Conservation (phyloP, 2,329 filamentous ascomycete genomes). For the Mariannaea elegans region DNA sequence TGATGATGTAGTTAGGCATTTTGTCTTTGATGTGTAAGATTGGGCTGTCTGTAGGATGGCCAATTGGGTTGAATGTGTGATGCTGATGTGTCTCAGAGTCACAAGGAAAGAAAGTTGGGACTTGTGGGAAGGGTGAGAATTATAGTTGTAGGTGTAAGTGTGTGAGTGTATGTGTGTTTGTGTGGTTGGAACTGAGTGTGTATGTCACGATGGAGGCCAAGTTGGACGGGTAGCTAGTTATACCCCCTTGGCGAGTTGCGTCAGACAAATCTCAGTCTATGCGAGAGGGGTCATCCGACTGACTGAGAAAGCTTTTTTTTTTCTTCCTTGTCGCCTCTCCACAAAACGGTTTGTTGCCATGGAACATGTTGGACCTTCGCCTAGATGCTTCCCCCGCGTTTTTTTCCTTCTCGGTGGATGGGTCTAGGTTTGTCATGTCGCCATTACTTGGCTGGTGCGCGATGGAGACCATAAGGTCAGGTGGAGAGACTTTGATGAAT, state of each 20-base stretch:
- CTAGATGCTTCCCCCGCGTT: conserved; percentile 35
- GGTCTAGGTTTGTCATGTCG: conserved; percentile 29
- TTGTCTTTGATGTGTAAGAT: conserved; percentile 16
- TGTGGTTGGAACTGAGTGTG: conserved; percentile 3
- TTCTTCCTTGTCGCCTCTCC: not conserved
- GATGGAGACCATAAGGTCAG: too few species aligned
- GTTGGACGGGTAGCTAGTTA: conserved; percentile 31
- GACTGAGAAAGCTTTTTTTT: conserved; percentile 29
- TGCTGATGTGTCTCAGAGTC: not conserved
- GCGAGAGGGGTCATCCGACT: conserved; percentile 27
- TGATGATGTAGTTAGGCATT: conserved; percentile 47
- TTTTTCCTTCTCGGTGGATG: conserved; percentile 13
- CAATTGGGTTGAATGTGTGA: conserved; percentile 2
- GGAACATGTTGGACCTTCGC: not conserved
- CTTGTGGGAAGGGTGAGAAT: conserved; percentile 10
- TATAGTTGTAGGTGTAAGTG: not conserved
- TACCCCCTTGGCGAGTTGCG: conserved; percentile 15
- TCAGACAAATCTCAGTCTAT: not conserved
- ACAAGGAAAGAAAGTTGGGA: not conserved
- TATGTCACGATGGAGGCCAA: conserved; percentile 29
- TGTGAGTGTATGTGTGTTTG: not conserved
- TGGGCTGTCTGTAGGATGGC: not conserved
- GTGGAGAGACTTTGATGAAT: too few species aligned
- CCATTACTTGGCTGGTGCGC: conserved; percentile 2
- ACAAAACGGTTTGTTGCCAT: conserved; percentile 24